phyloP scores from a whole-genome alignment of 1,139 yeast species.

The Kazachstania sp. region DNA sequence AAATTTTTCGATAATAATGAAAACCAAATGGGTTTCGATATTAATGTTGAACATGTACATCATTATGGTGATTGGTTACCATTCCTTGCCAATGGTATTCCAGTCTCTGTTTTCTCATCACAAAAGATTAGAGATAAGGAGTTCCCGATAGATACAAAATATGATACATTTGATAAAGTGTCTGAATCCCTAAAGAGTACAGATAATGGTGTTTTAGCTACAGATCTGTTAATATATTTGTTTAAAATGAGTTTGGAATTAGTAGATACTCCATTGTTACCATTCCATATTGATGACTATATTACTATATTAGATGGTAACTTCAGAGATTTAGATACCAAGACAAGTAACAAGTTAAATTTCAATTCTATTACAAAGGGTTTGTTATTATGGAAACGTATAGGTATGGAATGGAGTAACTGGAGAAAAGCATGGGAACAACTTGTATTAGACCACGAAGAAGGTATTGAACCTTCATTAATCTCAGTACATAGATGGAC shows the following conservation, averaged over 20 bases:
- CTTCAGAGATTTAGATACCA: constrained; percentile 42
- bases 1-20: constrained; percentile 27
- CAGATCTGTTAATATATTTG: constrained; percentile 49
- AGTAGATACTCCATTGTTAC: constrained; percentile 69
- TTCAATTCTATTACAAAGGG: constrained; percentile 27
- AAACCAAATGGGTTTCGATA: constrained; percentile 18
- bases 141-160: constrained; percentile 56
- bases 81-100: constrained; percentile 48
- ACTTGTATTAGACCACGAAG: constrained; percentile 28
- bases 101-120: constrained; percentile 39
- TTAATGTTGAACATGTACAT: constrained; percentile 31
- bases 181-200: constrained; percentile 29
- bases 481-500: constrained; percentile 67
- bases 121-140: constrained; percentile 34
- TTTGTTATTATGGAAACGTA: constrained; percentile 31
- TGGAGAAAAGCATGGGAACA: constrained; percentile 30
- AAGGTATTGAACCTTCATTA: constrained; percentile 60
- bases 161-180: constrained; percentile 58
- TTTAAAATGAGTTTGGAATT: constrained; percentile 47
- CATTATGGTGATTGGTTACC: constrained; percentile 63
- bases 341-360: constrained; percentile 29
- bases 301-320: constrained; percentile 40
- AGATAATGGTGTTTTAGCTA: constrained; percentile 43
- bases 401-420: constrained; percentile 36
- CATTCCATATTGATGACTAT: constrained; percentile 50